Evolutionary conservation across 2,329 filamentous ascomycete species (phyloP).

Genomic region (Colletotrichum australisinense): DNA sequence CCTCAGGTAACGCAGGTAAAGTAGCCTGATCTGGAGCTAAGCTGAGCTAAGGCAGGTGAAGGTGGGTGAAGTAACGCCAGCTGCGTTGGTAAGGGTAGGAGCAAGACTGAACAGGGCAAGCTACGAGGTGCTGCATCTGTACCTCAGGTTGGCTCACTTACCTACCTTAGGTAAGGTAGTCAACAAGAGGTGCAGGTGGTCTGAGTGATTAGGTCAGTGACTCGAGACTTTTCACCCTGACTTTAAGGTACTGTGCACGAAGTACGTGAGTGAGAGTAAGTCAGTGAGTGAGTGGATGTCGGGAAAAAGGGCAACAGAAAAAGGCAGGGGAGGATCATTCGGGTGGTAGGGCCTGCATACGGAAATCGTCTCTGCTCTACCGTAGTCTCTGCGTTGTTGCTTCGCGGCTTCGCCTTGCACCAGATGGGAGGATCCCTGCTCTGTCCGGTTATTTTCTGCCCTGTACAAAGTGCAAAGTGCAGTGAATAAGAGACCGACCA

Average conservation of each 20-base stretch:
- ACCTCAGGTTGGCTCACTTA: not conserved
- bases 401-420: not conserved
- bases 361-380: slow-evolving; percentile 4
- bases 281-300: not conserved
- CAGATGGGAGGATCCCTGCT: not conserved
- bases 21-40: not conserved
- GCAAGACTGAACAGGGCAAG: not conserved
- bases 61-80: not conserved
- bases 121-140: not conserved
- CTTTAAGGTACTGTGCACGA: not conserved
- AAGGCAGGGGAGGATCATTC: not conserved
- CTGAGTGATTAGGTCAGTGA: not conserved
- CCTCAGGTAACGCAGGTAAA: not conserved
- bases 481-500: not conserved
- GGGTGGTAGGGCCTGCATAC: slow-evolving; percentile 13
- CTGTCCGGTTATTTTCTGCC: not conserved
- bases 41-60: slow-evolving; percentile 3
- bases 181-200: not conserved
- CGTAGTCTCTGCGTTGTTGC: not conserved
- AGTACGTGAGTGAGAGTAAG: not conserved
- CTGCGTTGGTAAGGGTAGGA: too few species aligned
- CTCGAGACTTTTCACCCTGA: not conserved
- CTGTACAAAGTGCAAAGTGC: not conserved
- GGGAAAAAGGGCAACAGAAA: not conserved
- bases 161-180: not conserved